Conservation (phyloP, 139 green algal species). For the Marvania coccoides region DNA sequence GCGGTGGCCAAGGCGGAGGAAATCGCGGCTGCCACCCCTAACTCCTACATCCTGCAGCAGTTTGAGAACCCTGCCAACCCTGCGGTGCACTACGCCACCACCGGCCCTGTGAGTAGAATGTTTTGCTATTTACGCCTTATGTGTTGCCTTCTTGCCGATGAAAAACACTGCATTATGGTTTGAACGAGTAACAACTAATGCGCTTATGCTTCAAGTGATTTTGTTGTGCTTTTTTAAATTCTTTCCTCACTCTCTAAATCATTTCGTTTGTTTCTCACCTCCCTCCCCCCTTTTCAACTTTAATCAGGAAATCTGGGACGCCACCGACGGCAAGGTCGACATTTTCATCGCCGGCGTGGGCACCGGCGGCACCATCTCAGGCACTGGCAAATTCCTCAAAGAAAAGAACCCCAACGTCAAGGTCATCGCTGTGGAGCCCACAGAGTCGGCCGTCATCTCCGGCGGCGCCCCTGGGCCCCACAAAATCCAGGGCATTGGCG, state of each 20-base stretch:
- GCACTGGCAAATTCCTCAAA: slow-evolving; percentile 69
- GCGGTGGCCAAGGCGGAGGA: slow-evolving; percentile 50
- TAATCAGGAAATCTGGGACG: slow-evolving; percentile 94
- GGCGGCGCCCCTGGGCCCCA: slow-evolving; percentile 76
- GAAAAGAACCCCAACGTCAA: slow-evolving; percentile 57
- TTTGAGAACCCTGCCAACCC: slow-evolving; percentile 90
- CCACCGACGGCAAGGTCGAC: slow-evolving; percentile 70
- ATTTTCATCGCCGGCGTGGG: slow-evolving; percentile 64
- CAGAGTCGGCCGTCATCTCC: slow-evolving; percentile 54
- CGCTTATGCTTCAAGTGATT: no score
- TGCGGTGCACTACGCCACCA: slow-evolving; percentile 85
- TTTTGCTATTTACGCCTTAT: no score
- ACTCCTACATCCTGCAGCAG: slow-evolving; percentile 65
- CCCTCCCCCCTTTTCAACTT: no score
- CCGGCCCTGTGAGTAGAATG: no score
- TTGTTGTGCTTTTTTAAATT: no score
- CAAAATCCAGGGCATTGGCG: slow-evolving; percentile 96
- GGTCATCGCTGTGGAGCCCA: slow-evolving; percentile 68
- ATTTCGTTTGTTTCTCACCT: no score
- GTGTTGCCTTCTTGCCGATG: no score
- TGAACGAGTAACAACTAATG: no score
- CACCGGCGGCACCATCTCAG: slow-evolving; percentile 89
- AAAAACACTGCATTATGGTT: no score
- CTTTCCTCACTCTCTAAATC: no score
- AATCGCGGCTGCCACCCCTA: slow-evolving; percentile 36